Percentiles rank a stretch among this genome's conserved stretches.
These are phyloP conservation scores for Penicillium sp. DNA, from an alignment of 2,329 filamentous ascomycete genomes.

Conservation along the genomic window DNA sequence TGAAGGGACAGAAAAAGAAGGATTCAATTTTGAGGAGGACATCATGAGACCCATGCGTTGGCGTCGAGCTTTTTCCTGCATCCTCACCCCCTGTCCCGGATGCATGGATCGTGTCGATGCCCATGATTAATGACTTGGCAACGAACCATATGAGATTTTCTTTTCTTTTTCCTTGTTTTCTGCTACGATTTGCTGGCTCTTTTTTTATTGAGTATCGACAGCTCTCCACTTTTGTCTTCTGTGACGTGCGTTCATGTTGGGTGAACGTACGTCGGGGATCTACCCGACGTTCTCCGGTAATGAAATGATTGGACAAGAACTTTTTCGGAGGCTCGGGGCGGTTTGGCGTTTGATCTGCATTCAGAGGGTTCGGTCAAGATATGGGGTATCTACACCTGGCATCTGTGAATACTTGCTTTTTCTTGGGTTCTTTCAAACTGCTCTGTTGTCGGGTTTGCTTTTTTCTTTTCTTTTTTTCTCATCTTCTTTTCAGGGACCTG, in stretches of 20 bases:
- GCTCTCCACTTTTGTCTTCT: not conserved
- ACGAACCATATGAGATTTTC: not conserved
- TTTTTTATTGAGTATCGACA: no score
- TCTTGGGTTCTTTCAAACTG: conserved; percentile 14
- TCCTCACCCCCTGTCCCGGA: not conserved
- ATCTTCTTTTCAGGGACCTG: not conserved
- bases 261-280: conserved; percentile 2
- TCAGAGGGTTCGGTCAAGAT: not conserved
- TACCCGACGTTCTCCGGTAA: not conserved
- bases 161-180: conserved; percentile 4
- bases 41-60: conserved; percentile 14
- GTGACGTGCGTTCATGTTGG: conserved; percentile 2
- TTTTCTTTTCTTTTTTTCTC: no score
- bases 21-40: conserved; percentile 1
- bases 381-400: not conserved
- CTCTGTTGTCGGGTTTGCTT: conserved; percentile 3
- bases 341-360: conserved; percentile 12
- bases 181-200: not conserved
- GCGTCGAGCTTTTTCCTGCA: not conserved
- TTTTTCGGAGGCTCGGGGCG: conserved; percentile 7
- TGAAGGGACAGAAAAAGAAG: not conserved
- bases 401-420: conserved; percentile 1
- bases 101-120: not conserved
- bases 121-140: not conserved
- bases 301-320: conserved; percentile 13